Conservation (phyloP, 2,329 filamentous ascomycete genomes). For the Colletotrichum lentis region DNA sequence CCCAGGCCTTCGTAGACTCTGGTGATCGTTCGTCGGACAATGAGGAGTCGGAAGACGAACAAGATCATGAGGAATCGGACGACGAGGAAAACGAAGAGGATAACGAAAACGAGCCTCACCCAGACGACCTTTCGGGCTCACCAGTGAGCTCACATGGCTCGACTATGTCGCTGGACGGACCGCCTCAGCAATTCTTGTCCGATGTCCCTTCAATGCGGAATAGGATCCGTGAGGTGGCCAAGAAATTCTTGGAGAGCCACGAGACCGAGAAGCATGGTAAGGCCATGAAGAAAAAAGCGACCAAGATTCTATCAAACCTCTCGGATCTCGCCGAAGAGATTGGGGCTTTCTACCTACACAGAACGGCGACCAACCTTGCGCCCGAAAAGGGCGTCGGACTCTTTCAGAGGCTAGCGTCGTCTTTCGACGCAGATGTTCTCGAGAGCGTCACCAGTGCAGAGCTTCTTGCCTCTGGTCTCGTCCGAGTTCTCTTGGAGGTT, state of each 20-base stretch:
- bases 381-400: constrained; percentile 67
- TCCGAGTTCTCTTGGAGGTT: constrained; percentile 81
- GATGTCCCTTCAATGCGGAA: constrained; percentile 70
- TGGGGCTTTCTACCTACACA: constrained; percentile 71
- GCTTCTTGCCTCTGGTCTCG: constrained; percentile 87
- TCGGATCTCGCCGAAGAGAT: constrained; percentile 77
- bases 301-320: constrained; percentile 76
- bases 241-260: constrained; percentile 83
- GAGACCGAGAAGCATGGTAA: constrained; percentile 78
- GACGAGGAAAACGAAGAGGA: constrained; percentile 65
- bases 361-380: constrained; percentile 55
- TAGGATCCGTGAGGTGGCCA: constrained; percentile 78
- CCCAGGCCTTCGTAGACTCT: constrained; percentile 27
- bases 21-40: constrained; percentile 52
- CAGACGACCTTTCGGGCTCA: constrained; percentile 72
- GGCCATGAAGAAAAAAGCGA: constrained; percentile 80
- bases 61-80: constrained; percentile 58
- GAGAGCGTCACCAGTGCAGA: constrained; percentile 97
- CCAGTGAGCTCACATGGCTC: constrained; percentile 72
- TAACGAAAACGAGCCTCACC: constrained; percentile 48
- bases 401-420: constrained; percentile 78
- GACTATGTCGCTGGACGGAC: constrained; percentile 69
- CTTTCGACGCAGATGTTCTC: constrained; percentile 87
- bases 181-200: constrained; percentile 57
- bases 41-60: constrained; percentile 59